These are phyloP conservation scores for Mucor saturninus DNA, from an alignment of 371 early-diverging fungal genomes.

Conservation along the genomic window DNA sequence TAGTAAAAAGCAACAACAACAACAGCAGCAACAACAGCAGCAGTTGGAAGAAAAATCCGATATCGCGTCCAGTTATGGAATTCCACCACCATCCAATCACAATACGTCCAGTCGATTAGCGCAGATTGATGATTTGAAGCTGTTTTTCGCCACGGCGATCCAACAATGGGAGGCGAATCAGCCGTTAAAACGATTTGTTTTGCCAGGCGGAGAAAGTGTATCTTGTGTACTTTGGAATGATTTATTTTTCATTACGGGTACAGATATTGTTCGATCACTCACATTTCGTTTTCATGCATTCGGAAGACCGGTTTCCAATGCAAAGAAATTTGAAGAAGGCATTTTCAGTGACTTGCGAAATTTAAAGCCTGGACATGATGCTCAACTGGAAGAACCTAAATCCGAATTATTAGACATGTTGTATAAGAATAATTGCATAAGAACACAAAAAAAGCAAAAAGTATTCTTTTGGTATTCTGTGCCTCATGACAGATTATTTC, in stretches of 20 bases:
- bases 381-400: constrained; percentile 95
- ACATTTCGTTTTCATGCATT: constrained; percentile 94
- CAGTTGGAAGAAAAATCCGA: constrained; percentile 11
- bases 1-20: constrained; percentile 19
- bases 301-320: constrained; percentile 86
- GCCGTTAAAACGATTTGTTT: constrained; percentile 68
- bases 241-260: constrained; percentile 95
- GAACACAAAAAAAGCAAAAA: constrained; percentile 99
- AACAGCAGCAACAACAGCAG: too few species aligned
- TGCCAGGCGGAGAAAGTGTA: constrained; percentile 86
- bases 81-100: constrained; percentile 30
- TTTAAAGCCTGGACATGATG: constrained; percentile 97
- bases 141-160: constrained; percentile 65
- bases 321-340: constrained; percentile 99
- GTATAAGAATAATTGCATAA: constrained; percentile 97
- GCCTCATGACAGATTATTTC: constrained; percentile 95
- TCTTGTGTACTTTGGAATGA: constrained; percentile 93
- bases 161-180: constrained; percentile 59
- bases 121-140: constrained; percentile 61
- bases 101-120: constrained; percentile 36
- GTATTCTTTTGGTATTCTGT: constrained; percentile 99
- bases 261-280: constrained; percentile 97
- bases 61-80: constrained; percentile 21
- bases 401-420: constrained; percentile 97
- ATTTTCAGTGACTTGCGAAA: constrained; percentile 98